Evolutionary conservation across 2,329 filamentous ascomycete species (phyloP), one percentile per base, ranked within the genome.

Genomic region (Pseudopithomyces chartarum): DNA sequence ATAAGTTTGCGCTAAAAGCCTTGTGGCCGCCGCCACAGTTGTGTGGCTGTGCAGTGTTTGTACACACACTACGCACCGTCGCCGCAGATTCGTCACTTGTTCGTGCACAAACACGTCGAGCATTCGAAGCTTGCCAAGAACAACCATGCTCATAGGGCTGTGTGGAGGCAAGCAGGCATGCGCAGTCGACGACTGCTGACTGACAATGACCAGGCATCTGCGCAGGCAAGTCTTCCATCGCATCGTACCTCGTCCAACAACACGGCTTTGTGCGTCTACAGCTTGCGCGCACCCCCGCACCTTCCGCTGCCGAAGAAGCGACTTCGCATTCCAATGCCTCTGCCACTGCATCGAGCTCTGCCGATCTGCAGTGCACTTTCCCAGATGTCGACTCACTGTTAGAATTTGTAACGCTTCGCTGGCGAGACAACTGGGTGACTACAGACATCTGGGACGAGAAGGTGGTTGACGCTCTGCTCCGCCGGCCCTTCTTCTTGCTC

Each of bases 401-500:
- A 22, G 89, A 96, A 48, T 94, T 91, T 70, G 91, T 96, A 55
- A 98, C 94, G 3, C 86, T 86, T 73, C 81, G 86, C 73, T 99
- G 95, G 95, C 86, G 85, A 62, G 84, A 88, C 55, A 86, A 88
- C 54, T 99, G 90, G 85, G 91, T 98, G 15, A 95, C 89, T 2
- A 95, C 90, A 2, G 89, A 95, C 70, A 87, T 97, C 60, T 86
- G 87, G 79, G 86, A 88, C 64, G 89, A 92, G 64, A 74, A 76
- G 2, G 84, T 89, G 7, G 84, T 97, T 4, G 91, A 97, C 66
- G 83, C 87, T 22, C 86, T 97, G 49, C 80, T 88, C 57, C 84
- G 88, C 19, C 86, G 95, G 7, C 95, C 95, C 0, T 97, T 97
- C 80, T 98, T 98, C 81, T 84, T 99, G 48, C 85, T 98, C 33